Base-by-base conservation (phyloP, 441 rosid species). In the Eruca vesicaria region DNA sequence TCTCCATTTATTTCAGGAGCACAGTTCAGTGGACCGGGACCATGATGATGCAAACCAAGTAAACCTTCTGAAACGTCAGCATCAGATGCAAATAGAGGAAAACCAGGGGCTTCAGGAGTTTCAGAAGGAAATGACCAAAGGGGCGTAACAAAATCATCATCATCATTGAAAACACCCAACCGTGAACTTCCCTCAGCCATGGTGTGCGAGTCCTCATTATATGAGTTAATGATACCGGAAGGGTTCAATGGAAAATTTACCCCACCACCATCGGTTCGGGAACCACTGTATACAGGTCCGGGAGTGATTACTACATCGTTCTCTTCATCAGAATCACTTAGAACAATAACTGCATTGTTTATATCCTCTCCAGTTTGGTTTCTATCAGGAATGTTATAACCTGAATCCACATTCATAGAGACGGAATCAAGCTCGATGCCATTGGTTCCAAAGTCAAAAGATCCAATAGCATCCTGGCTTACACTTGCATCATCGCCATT, bases 401-500 rank as follows among this genome's bases (percentile, higher is more conserved):
- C 53, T 4, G 89, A 79, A 78, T 86, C 97, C 52, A 81, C 81
- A 82, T 96, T 93, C 81, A 88, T 60, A 50, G 97, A 71, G 28
- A 89, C 56, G 6, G 99, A 92, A 81, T 96, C 97, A 66, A 86
- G 90, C 77, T 96, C 99, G 52, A 82, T 77, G 59, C 90, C 98
- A 76, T 72, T 89, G 82, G 74, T 86, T 35, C 79, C 52, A 61
- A 88, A 83, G 74, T 92, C 98, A 38, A 90, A 89, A 78, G 89
- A 69, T 61, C 85, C 92, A 76, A 87, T 81, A 60, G 82, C 97
- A 77, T 88, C 98, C 86, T 96, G 98, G 82, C 94, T 96, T 72
- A 94, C 98, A 75, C 99, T 96, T 69, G 85, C 74, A 80, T 96
- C 99, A 79, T 96, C 99, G 77, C 97, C 96, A 73, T 93, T 98